phyloP scores from a whole-genome alignment of 331 rosid genomes.

The Pyracantha coccinea region DNA sequence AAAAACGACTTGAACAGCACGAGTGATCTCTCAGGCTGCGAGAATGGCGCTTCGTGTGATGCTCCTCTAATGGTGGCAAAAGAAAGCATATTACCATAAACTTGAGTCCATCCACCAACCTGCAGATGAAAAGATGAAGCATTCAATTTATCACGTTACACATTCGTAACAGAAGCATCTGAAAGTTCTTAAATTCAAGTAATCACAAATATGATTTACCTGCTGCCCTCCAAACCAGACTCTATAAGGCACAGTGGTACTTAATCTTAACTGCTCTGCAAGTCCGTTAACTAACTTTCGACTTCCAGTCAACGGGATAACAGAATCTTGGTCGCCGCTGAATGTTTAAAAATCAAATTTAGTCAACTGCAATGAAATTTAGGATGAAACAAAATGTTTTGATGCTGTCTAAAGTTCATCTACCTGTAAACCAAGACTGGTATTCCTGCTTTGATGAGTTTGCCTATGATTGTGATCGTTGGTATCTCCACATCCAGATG shows the following conservation, averaged over 20 bases:
- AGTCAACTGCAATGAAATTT: not conserved
- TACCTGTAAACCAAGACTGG: slow-evolving; percentile 89
- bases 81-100: slow-evolving; percentile 67
- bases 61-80: slow-evolving; percentile 94
- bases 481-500: slow-evolving; percentile 76
- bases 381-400: not conserved
- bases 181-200: not conserved
- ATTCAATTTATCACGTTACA: not conserved
- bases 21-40: slow-evolving; percentile 87
- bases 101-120: slow-evolving; percentile 99
- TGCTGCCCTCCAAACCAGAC: slow-evolving; percentile 89
- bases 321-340: slow-evolving; percentile 99
- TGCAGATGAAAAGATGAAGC: not conserved
- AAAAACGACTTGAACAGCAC: slow-evolving; percentile 77
- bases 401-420: not conserved
- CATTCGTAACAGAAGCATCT: not conserved
- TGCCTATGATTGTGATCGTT: slow-evolving; percentile 55
- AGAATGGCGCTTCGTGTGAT: slow-evolving; percentile 94
- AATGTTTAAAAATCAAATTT: slow-evolving; percentile 5
- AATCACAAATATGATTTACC: slow-evolving; percentile 23
- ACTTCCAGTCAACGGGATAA: slow-evolving; percentile 87
- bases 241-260: slow-evolving; percentile 68
- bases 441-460: slow-evolving; percentile 65
- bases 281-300: slow-evolving; percentile 57
- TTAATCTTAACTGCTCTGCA: slow-evolving; percentile 53